Evolutionary conservation across 495 filamentous ascomycete genomes (phyloP).

Genomic region (Penicillium silybi): DNA sequence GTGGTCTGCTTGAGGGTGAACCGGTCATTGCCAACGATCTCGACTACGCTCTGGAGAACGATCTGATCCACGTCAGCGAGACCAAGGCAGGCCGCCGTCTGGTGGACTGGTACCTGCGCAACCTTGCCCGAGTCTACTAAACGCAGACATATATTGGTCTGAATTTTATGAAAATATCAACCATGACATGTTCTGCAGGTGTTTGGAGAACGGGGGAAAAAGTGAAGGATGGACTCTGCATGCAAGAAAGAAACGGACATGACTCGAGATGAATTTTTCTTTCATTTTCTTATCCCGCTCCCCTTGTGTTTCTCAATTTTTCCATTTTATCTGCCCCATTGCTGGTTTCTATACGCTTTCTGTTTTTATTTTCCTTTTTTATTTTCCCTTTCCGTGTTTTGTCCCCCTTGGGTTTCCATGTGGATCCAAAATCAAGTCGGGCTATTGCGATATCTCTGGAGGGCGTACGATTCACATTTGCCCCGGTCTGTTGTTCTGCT

Average conservation of each 20-base stretch:
- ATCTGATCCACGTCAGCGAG: constrained; percentile 96
- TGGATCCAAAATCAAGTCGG: constrained; percentile 27
- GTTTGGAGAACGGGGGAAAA: constrained; percentile 16
- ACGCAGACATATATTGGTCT: constrained; percentile 1
- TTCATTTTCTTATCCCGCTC: constrained; percentile 25
- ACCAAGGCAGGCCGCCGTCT: constrained; percentile 95
- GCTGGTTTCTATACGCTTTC: constrained; percentile 20
- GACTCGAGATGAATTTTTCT: constrained; percentile 34
- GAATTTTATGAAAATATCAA: neutral
- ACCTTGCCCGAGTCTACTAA: constrained; percentile 89
- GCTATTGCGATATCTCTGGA: constrained; percentile 33
- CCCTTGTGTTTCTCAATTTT: constrained; percentile 20
- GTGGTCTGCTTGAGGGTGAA: constrained; percentile 85
- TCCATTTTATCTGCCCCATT: constrained; percentile 18
- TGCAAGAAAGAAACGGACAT: constrained; percentile 30
- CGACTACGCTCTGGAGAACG: constrained; percentile 95
- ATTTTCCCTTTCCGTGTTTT: constrained; percentile 19
- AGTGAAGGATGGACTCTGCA: constrained; percentile 22
- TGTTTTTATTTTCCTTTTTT: constrained; percentile 20
- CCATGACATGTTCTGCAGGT: constrained; percentile 9
- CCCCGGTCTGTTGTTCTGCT: constrained; percentile 21
- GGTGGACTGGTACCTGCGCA: constrained; percentile 98
- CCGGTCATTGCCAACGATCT: constrained; percentile 85
- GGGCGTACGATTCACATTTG: constrained; percentile 26
- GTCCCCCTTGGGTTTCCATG: constrained; percentile 11